Evolutionary conservation across 371 early-diverging fungal genomes (phyloP).

Genomic region (Polyrhizophydium stewartii): DNA sequence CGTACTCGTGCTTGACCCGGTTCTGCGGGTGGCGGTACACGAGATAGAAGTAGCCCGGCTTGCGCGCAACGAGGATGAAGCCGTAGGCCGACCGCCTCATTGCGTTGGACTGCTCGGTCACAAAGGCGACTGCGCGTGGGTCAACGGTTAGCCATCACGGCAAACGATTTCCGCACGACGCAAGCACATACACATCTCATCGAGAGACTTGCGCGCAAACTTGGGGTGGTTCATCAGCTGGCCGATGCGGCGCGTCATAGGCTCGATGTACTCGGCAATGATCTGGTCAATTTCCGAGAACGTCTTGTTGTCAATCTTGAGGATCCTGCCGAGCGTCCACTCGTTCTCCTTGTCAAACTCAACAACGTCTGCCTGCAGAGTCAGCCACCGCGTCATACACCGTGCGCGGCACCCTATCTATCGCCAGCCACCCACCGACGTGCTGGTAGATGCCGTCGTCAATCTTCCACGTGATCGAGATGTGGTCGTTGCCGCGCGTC

Average conservation of each 20-base stretch:
- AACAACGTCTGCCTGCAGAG: conserved; percentile 54
- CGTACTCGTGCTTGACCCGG: conserved; percentile 24
- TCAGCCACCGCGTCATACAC: not conserved
- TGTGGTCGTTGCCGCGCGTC: conserved; percentile 76
- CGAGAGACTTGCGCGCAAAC: conserved; percentile 28
- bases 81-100: conserved; percentile 37
- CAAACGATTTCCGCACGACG: not conserved
- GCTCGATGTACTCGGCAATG: conserved; percentile 82
- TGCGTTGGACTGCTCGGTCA: conserved; percentile 11
- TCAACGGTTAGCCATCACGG: not conserved
- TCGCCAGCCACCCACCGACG: conserved; percentile 45
- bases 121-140: conserved; percentile 1
- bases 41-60: conserved; percentile 36
- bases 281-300: conserved; percentile 90
- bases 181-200: conserved; percentile 39
- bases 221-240: conserved; percentile 40
- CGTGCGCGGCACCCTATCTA: not conserved
- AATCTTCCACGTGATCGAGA: conserved; percentile 93
- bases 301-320: conserved; percentile 53
- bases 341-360: conserved; percentile 72
- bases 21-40: conserved; percentile 36
- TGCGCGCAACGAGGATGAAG: conserved; percentile 24
- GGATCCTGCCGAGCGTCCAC: conserved; percentile 52
- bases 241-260: conserved; percentile 57
- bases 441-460: conserved; percentile 83